phyloP scores from a whole-genome alignment of 192 early-diverging fungal genomes.

The Backusella psychrophila region DNA sequence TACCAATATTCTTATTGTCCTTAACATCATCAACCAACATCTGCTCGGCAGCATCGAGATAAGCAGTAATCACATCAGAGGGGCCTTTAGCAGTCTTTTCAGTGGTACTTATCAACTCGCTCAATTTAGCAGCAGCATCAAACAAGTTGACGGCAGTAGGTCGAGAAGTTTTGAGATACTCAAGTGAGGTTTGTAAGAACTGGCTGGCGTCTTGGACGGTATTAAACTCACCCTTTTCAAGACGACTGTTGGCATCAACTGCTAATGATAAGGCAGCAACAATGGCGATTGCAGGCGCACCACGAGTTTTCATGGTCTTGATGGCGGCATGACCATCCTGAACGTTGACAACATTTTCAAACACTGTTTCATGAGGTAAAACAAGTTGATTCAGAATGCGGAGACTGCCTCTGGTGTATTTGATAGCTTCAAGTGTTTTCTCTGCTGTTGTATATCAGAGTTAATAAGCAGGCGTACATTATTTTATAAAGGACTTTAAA shows the following conservation, averaged over 20 bases:
- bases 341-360: slow-evolving; percentile 61
- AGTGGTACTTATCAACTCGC: slow-evolving; percentile 30
- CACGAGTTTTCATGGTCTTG: slow-evolving; percentile 89
- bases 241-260: slow-evolving; percentile 59
- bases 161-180: slow-evolving; percentile 84
- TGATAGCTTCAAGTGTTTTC: slow-evolving; percentile 51
- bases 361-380: slow-evolving; percentile 82
- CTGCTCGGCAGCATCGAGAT: slow-evolving; percentile 69
- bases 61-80: slow-evolving; percentile 53
- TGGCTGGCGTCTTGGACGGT: slow-evolving; percentile 39
- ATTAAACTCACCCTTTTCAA: slow-evolving; percentile 20
- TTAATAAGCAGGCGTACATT: no score
- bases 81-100: slow-evolving; percentile 29
- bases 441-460: background rate
- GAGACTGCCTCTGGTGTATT: slow-evolving; percentile 54
- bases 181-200: slow-evolving; percentile 61
- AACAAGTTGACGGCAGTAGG: slow-evolving; percentile 98
- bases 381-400: slow-evolving; percentile 89
- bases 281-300: slow-evolving; percentile 97
- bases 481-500: no score
- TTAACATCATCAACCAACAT: slow-evolving; percentile 85
- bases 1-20: slow-evolving; percentile 88
- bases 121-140: slow-evolving; percentile 70
- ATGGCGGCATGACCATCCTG: slow-evolving; percentile 84
- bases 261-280: slow-evolving; percentile 90